A percentile compares a stretch with the other conserved stretches of the same genome.
Conservation (phyloP, 805 yeast genomes). For the Yamadazyma tumulicola region DNA sequence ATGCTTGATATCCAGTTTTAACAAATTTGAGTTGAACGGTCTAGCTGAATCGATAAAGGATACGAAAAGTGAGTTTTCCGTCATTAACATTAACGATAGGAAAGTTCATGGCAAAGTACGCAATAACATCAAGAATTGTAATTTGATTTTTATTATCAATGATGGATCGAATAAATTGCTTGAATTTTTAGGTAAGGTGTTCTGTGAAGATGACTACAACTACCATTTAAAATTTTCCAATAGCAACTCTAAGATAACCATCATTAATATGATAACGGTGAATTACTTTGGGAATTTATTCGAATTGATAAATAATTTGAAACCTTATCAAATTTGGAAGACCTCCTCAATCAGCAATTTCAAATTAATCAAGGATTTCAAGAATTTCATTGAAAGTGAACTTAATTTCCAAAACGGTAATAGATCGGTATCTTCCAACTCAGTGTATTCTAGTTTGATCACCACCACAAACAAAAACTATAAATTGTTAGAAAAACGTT, state of each 20-base stretch:
- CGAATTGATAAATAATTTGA: conserved; percentile 28
- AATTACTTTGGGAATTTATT: conserved; percentile 39
- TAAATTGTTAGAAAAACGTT: conserved; percentile 24
- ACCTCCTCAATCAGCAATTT: conserved; percentile 27
- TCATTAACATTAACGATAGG: conserved; percentile 15
- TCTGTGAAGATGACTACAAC: conserved; percentile 2
- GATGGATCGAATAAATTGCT: conserved; percentile 34
- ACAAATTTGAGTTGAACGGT: conserved; percentile 7
- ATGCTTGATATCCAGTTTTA: conserved; percentile 2
- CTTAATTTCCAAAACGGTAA: background rate
- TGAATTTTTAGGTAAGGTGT: conserved; percentile 19
- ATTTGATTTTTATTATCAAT: conserved; percentile 33
- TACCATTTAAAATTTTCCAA: background rate
- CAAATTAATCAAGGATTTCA: conserved; percentile 22
- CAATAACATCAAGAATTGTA: conserved; percentile 17
- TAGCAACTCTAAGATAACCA: conserved; percentile 26
- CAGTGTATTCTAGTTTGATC: conserved; percentile 22
- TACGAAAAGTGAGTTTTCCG: conserved; percentile 4
- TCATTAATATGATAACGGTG: conserved; percentile 36
- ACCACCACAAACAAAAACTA: conserved; percentile 23
- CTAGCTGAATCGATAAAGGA: conserved; percentile 18
- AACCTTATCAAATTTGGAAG: conserved; percentile 40
- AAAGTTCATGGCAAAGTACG: conserved; percentile 7
- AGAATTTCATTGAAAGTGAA: conserved; percentile 26
- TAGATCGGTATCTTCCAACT: background rate